Percentiles rank a stretch among this genome's conserved stretches.
Conservation (phyloP, 2,329 filamentous ascomycete species). For the Chrysosporium keratinophilum region DNA sequence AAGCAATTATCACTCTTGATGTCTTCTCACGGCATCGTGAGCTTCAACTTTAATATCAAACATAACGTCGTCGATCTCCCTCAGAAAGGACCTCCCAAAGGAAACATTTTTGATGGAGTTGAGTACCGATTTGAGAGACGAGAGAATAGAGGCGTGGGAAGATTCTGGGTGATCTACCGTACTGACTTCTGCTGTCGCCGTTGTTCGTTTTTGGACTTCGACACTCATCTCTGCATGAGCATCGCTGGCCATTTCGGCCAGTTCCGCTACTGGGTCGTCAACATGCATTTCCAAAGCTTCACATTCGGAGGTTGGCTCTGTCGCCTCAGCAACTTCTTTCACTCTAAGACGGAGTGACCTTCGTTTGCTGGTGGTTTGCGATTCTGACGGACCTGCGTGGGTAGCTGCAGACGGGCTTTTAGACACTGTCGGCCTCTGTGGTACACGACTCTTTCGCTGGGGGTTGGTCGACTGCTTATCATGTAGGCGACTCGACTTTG, state of each 20-base stretch:
- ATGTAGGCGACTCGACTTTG: background rate
- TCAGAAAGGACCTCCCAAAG: constrained; percentile 55
- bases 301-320: background rate
- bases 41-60: constrained; percentile 68
- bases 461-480: background rate
- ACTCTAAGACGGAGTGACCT: constrained; percentile 25
- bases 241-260: background rate
- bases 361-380: constrained; percentile 23
- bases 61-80: constrained; percentile 64
- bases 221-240: background rate
- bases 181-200: background rate
- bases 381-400: constrained; percentile 10
- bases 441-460: background rate
- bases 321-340: constrained; percentile 13
- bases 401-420: background rate
- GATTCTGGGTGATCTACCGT: background rate
- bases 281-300: background rate
- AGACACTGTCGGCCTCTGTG: background rate
- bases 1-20: constrained; percentile 11
- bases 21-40: constrained; percentile 56
- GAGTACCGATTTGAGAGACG: constrained; percentile 47
- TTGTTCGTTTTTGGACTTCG: background rate
- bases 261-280: background rate
- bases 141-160: constrained; percentile 36
- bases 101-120: constrained; percentile 49